Evolutionary conservation across 2,329 filamentous ascomycete species (phyloP).

Genomic region (Chrysoporthe puriensis): DNA sequence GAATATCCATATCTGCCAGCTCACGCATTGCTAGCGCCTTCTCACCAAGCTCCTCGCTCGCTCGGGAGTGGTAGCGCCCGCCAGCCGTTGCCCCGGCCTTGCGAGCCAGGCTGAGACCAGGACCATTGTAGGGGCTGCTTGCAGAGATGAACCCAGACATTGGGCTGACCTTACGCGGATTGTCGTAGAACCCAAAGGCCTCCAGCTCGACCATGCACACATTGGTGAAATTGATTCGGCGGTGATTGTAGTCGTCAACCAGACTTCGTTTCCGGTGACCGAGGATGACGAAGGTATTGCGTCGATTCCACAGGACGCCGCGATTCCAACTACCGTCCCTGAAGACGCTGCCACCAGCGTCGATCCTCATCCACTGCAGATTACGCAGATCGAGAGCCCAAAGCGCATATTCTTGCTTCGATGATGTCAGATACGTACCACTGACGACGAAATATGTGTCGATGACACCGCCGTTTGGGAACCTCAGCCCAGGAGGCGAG

Average conservation of each 20-base stretch:
- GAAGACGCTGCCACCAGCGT: constrained; percentile 92
- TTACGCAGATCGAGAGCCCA: constrained; percentile 92
- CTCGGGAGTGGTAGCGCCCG: constrained; percentile 74
- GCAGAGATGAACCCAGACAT: constrained; percentile 84
- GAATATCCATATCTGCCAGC: constrained; percentile 93
- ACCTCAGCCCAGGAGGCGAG: constrained; percentile 88
- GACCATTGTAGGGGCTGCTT: constrained; percentile 69
- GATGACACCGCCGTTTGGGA: constrained; percentile 94
- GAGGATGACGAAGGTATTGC: constrained; percentile 94
- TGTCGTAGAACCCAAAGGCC: constrained; percentile 96
- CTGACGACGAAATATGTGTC: constrained; percentile 97
- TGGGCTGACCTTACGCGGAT: constrained; percentile 77
- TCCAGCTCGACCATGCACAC: constrained; percentile 97
- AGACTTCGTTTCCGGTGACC: constrained; percentile 92
- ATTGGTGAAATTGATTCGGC: constrained; percentile 95
- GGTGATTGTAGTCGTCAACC: constrained; percentile 97
- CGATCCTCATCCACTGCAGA: constrained; percentile 92
- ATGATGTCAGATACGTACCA: constrained; percentile 95
- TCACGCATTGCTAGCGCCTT: constrained; percentile 80
- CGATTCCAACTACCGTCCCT: constrained; percentile 98
- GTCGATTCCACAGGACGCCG: constrained; percentile 87
- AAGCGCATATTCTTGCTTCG: constrained; percentile 95
- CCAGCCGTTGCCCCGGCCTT: constrained; percentile 71
- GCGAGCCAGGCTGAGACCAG: constrained; percentile 58
- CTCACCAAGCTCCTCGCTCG: constrained; percentile 84